Evolutionary conservation across 2,329 filamentous ascomycete genomes (phyloP), one percentile per base, ranked within the genome.

Genomic region (Paracorniculantispora psalliotae): DNA sequence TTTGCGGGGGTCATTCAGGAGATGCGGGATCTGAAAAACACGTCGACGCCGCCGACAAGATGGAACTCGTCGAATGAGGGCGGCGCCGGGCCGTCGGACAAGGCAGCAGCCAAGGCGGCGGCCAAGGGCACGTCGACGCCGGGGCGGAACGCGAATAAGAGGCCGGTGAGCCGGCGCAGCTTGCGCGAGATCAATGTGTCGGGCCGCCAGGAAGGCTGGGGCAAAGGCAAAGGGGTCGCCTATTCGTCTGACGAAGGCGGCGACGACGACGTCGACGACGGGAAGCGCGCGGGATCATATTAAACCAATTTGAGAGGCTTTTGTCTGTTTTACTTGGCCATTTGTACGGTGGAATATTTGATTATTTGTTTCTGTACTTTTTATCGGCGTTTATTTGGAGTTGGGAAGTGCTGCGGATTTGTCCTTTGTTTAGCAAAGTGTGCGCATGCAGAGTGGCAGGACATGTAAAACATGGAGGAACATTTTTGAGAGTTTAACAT

Each of bases 1-100:
- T 93, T 97, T 71, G 83, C 89, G 2, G 91, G 96, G 61, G 87
- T 96, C n/a, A 83, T 92, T 59, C 85, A 84, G 62, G 91, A 94
- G 71, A 87, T 96, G 71, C 85, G 89, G 62, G 84, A 85, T 63
- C 75, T 83, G 70, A 83, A 78, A 72, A 74, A 72, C 49, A 75
- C 73, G 41, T 77, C 75, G 30, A 77, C 75, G n/a, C 72, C 72
- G 35, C 75, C 77, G 3, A 81, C 81, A 7, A 75, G 77, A 28
- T 76, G 78, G 54, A 83, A 81, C 63, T 84, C 81, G 9, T 81
- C 76, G 2, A 75, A 75, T 23, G 79, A 50, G 23, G 48, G 62
- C 30, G 64, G 60, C 48, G 57, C 57, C 39, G 75, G 77, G 56
- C 67, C 72, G 12, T 72, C 73, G 3, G 71, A 71, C 37, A 67